Evolutionary conservation across 2,329 filamentous ascomycete genomes (phyloP), one percentile per base, ranked within the genome.

Genomic region (Pseudogymnoascus sp.): DNA sequence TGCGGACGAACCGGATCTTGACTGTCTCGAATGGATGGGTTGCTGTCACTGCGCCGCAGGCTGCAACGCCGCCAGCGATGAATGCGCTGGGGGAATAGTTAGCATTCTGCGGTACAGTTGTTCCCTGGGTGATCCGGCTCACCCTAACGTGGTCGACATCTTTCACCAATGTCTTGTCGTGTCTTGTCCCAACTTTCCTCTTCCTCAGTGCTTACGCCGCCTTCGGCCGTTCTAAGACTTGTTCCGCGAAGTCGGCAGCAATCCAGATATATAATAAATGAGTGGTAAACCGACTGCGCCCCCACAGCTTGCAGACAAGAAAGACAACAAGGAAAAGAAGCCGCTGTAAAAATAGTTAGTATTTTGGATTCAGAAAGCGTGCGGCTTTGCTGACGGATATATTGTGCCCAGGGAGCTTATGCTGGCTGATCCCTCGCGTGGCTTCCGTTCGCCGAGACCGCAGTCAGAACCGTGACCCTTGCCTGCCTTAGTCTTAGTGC

Each of bases 21-120:
- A 99, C 92, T 10, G 93, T 97, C 78, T 99, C 94, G 78, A 97
- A 97, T 62, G 92, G 92, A 77, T 99, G 94, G 59, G 94, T 97
- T 67, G 95, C 92, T 40, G 93, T 97, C 63, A 99, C 94, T 67
- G 94, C 94, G 72, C 94, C 94, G 78, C 93, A 97, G 67, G 94
- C 94, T 73, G 94, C 94, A 72, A 99, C 89, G 73, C 94, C 94
- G 74, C 94, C 94, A 62, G 94, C 93, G 71, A 97, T 86, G 80
- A 99, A 99, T 65, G 92, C 90, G 68, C 92, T 73, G 48, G 45
- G 21, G 18, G 8, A 48, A 55, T 37, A 63, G 61, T 60, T 62
- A 68, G 67, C 68, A 68, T 63, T 64, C 63, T 5, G 48, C 48
- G 48, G 48, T 55, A 10, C 18, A 21, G 60, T 37, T 15, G 40